Percentiles rank a stretch among this genome's conserved stretches.
Conservation (phyloP, 2,329 filamentous ascomycete species). For the Aspergillus sp. region DNA sequence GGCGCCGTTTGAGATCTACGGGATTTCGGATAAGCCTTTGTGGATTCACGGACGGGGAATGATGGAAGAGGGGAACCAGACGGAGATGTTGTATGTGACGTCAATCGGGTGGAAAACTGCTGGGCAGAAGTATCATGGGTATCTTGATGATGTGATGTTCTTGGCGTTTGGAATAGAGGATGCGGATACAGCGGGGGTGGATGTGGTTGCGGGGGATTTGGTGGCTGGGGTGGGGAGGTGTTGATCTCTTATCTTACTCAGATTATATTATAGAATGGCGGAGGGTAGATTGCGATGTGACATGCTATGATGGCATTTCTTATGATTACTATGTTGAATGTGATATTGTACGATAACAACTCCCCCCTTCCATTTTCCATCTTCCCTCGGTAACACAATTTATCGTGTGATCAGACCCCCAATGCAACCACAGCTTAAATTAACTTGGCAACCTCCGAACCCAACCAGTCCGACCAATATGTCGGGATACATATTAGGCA, state of each 20-base stretch:
- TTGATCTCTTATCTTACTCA: too few species aligned
- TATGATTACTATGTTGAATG: background rate
- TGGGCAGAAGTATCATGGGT: constrained; percentile 57
- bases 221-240: constrained; percentile 43
- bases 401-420: too few species aligned
- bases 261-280: too few species aligned
- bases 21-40: constrained; percentile 53
- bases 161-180: constrained; percentile 62
- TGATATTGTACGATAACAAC: background rate
- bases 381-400: too few species aligned
- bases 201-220: constrained; percentile 55
- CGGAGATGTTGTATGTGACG: constrained; percentile 62
- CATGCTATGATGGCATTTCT: too few species aligned
- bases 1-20: constrained; percentile 55
- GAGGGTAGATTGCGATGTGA: too few species aligned
- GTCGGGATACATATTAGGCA: background rate
- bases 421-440: background rate
- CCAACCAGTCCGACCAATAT: background rate
- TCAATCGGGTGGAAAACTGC: constrained; percentile 58
- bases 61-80: constrained; percentile 36
- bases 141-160: constrained; percentile 58
- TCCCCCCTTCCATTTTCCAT: too few species aligned
- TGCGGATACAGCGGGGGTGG: constrained; percentile 50
- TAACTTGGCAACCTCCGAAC: background rate
- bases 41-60: constrained; percentile 57